Evolutionary conservation across 352 stramenopile species (phyloP).

Genomic region (Phytophthora ohioensis): DNA sequence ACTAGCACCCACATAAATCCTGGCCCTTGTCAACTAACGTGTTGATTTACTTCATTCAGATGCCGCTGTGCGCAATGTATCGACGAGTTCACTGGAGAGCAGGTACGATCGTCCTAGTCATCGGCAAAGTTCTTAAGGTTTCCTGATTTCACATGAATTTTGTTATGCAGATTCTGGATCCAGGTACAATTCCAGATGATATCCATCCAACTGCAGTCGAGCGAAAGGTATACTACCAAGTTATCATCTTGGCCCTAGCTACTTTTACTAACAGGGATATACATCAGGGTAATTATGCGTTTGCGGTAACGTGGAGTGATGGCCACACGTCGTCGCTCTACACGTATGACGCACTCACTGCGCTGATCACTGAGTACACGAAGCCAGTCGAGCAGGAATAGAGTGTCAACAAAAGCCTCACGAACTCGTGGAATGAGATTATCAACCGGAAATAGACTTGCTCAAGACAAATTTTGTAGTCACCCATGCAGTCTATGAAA

Average conservation of each 20-base stretch:
- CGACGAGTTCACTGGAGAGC: slow-evolving; percentile 86
- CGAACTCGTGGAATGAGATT: too few relatives aligned
- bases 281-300: slow-evolving; percentile 97
- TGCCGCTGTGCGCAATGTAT: slow-evolving; percentile 89
- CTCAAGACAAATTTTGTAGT: background rate
- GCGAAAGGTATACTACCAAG: slow-evolving; percentile 64
- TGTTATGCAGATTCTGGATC: slow-evolving; percentile 69
- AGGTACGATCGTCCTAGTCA: slow-evolving; percentile 45
- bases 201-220: slow-evolving; percentile 86
- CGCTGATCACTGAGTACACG: slow-evolving; percentile 62
- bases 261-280: slow-evolving; percentile 4
- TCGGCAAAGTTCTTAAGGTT: background rate
- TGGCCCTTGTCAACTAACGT: background rate
- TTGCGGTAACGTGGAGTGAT: slow-evolving; percentile 97
- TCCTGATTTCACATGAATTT: slow-evolving; percentile 7
- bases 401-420: slow-evolving; percentile 1
- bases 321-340: slow-evolving; percentile 97
- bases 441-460: slow-evolving; percentile 13
- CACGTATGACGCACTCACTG: slow-evolving; percentile 92
- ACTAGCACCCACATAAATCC: background rate
- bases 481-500: too few relatives aligned
- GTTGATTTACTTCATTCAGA: slow-evolving; percentile 33
- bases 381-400: slow-evolving; percentile 23
- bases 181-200: slow-evolving; percentile 72
- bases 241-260: background rate